Base-by-base conservation (phyloP, 305 asterid species). In the Fraxinus platypoda region DNA sequence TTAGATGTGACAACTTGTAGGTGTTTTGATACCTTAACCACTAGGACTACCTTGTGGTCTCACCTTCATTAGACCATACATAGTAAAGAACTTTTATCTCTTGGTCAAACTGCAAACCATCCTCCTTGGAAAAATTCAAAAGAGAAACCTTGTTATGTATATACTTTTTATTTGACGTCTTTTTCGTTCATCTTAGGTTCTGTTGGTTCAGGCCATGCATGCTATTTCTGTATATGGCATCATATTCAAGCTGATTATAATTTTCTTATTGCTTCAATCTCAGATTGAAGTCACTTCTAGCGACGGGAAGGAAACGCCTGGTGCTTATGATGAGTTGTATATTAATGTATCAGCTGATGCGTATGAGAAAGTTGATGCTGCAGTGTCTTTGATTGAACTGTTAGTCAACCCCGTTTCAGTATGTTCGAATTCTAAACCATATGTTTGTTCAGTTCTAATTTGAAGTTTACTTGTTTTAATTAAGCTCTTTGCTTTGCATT, bases 321-420 rank as follows among this genome's bases (percentile, higher is more conserved):
- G 81, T 83, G 82, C 84, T 68, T 94, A 85, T 81, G 92, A 89
- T 81, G 97, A 93, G 80, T 85, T 94, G 87, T 90, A 92, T 80
- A 92, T 93, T 83, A 92, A 90, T 78, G 90, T 93, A 82, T 90
- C 92, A 57, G 98, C 98, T 1, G 99, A 94, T 86, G 88, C 99
- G 35, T 91, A 87, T 82, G 98, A 89, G 85, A 95, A 95, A 90
- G 90, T 94, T 70, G 99, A 95, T 87, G 92, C 97, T 72, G 98
- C 97, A 23, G 97, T 93, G 83, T 91, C 95, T 81, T 88, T 95
- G 86, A 85, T 94, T 82, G 97, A 93, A 87, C 90, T 95, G 82
- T 87, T 95, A 35, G 88, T 93, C 84, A 93, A 93, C 81, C 94
- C 93, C 70, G 93, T 90, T 88, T 92, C 96, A 26, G 99, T 95